Evolutionary conservation across 805 yeast genomes (phyloP).

Genomic region (Metschnikowia anglica): DNA sequence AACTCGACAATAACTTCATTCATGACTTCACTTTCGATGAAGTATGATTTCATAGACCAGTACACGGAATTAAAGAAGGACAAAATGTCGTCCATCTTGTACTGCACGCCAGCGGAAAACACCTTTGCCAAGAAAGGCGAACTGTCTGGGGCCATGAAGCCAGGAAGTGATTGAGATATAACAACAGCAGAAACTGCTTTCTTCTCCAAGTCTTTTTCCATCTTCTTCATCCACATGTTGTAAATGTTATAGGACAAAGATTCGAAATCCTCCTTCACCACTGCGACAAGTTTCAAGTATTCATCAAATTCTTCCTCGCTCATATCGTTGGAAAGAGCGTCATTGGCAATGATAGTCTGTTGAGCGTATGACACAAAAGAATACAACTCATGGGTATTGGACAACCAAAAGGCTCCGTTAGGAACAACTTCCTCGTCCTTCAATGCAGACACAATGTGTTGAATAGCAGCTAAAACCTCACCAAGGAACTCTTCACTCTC

Average conservation of each 20-base stretch:
- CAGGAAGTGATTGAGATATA: constrained; percentile 91
- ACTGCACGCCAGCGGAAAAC: constrained; percentile 66
- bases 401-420: constrained; percentile 96
- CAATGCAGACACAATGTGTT: constrained; percentile 72
- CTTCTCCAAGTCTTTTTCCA: constrained; percentile 86
- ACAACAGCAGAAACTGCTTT: constrained; percentile 95
- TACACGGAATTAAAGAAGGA: constrained; percentile 85
- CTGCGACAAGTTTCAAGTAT: constrained; percentile 82
- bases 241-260: constrained; percentile 89
- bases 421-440: constrained; percentile 85
- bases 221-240: constrained; percentile 95
- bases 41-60: constrained; percentile 91
- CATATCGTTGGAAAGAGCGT: constrained; percentile 76
- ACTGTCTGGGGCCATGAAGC: constrained; percentile 84
- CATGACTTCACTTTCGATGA: constrained; percentile 80
- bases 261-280: constrained; percentile 92
- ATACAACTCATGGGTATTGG: constrained; percentile 92
- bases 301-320: constrained; percentile 87
- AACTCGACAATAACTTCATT: constrained; percentile 82
- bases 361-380: constrained; percentile 95
- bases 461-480: constrained; percentile 82
- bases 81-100: constrained; percentile 92
- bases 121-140: constrained; percentile 81
- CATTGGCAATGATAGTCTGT: constrained; percentile 83
- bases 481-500: constrained; percentile 91